Base-by-base conservation (phyloP, 768 basidiomycete species). In the Candolleomyces aberdarensis region DNA sequence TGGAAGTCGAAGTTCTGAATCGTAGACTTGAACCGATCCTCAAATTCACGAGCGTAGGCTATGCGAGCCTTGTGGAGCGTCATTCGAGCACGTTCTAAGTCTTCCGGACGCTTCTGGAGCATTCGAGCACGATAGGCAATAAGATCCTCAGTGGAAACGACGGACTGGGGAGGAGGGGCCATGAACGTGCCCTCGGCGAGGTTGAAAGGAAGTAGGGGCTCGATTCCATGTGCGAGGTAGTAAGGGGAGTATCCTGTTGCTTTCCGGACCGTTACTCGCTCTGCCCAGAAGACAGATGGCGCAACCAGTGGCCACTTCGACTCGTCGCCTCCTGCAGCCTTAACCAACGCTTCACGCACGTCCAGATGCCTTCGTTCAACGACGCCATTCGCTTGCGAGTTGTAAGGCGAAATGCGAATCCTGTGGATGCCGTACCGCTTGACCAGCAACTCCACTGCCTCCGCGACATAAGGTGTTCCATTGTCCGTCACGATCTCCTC, bases 391-490 rank as follows among this genome's bases (percentile, higher is more conserved):
- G 75, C 76, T 1, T 65, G 64, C 0, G 76, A 79, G 61, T 80
- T 80, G 63, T 80, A 81, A 0, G 71, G 65, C 8, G 72, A 76
- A 17, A 81, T 81, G 0, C 64, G 49, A 7, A 81, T 79, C 48
- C 79, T 74, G 1, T 60, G 51, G 26, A 80, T 73, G 17, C 74
- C 56, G 5, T 70, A 71, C 39, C 67, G 64, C 14, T 71, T 19
- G 0, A 48, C 51, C 0, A 71, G 56, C 6, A 60, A 62, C 26
- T 67, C 55, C 5, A 57, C 58, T 0, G 69, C 26, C 3, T 26
- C 67, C 32, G 66, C 61, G 8, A 75, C 39, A 15, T 73, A 72
- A 0, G 70, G 67, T 0, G 68, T 59, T 0, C 76, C 72, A 47
- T 66, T 66, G 60, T 79, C 78, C 43, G 71, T 72, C 2, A 77